Conservation (phyloP, 495 filamentous ascomycete species). For the Penicillium canariense region DNA sequence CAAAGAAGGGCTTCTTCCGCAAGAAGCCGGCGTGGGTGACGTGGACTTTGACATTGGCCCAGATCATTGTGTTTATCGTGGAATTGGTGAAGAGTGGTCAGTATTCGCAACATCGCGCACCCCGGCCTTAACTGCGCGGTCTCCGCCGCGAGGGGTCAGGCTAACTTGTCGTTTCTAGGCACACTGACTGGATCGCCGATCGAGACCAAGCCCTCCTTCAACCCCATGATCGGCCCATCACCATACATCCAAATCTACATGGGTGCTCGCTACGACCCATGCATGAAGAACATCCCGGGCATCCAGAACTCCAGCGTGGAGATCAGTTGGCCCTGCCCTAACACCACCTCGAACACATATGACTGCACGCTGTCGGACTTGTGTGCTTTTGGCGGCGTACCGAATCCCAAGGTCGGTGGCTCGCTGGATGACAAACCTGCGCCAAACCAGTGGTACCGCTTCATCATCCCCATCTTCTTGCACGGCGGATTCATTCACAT, state of each 20-base stretch:
- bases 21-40: slow-evolving; percentile 77
- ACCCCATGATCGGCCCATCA: slow-evolving; percentile 95
- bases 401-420: slow-evolving; percentile 50
- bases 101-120: slow-evolving; percentile 17
- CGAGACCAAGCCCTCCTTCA: slow-evolving; percentile 80
- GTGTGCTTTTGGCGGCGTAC: slow-evolving; percentile 76
- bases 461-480: slow-evolving; percentile 93
- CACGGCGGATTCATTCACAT: slow-evolving; percentile 94
- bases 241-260: slow-evolving; percentile 90
- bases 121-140: background rate
- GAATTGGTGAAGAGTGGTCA: slow-evolving; percentile 81
- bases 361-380: slow-evolving; percentile 71
- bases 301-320: slow-evolving; percentile 56
- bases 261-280: slow-evolving; percentile 89
- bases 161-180: slow-evolving; percentile 13
- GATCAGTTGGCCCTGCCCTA: slow-evolving; percentile 72
- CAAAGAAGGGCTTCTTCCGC: slow-evolving; percentile 51
- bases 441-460: slow-evolving; percentile 95
- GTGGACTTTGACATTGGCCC: slow-evolving; percentile 73
- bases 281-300: slow-evolving; percentile 79
- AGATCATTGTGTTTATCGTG: slow-evolving; percentile 84
- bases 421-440: slow-evolving; percentile 44
- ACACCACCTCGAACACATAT: slow-evolving; percentile 57
- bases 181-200: slow-evolving; percentile 65
- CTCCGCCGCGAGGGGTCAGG: background rate